Percentiles rank a stretch among this genome's conserved stretches.
Evolutionary conservation across 805 yeast genomes (phyloP).

Genomic region (Lipomyces orientalis): DNA sequence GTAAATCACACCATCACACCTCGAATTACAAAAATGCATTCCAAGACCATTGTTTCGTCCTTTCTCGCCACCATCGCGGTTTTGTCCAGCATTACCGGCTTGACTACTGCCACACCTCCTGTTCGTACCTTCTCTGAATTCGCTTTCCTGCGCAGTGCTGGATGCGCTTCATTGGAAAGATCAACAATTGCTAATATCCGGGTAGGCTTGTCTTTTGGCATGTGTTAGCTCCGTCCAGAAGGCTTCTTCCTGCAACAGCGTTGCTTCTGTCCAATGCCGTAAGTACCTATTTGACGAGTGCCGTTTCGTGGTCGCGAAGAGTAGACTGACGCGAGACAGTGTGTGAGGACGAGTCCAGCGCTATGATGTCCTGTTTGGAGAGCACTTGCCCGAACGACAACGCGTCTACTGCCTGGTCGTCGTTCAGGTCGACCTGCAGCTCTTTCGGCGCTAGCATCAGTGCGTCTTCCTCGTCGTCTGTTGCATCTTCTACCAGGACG

Average conservation of each 20-base stretch:
- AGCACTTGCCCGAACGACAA: conserved; percentile 70
- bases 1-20: neutral
- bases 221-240: conserved; percentile 77
- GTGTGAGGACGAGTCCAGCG: conserved; percentile 61
- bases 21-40: conserved; percentile 16
- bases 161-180: neutral
- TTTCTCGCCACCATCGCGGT: conserved; percentile 54
- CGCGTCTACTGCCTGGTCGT: conserved; percentile 61
- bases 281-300: neutral
- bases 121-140: conserved; percentile 43
- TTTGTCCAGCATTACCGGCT: conserved; percentile 26
- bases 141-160: neutral
- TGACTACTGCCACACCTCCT: conserved; percentile 69
- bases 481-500: conserved; percentile 18
- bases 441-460: conserved; percentile 21
- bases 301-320: neutral
- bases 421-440: conserved; percentile 52
- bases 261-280: conserved; percentile 67
- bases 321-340: conserved; percentile 41
- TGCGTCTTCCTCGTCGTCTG: conserved; percentile 16
- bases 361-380: conserved; percentile 67
- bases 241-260: conserved; percentile 58
- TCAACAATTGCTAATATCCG: conserved; percentile 1
- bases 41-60: conserved; percentile 41
- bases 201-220: conserved; percentile 73